Evolutionary conservation across 2,329 filamentous ascomycete genomes (phyloP).

Genomic region (Helicocarpus griseus): DNA sequence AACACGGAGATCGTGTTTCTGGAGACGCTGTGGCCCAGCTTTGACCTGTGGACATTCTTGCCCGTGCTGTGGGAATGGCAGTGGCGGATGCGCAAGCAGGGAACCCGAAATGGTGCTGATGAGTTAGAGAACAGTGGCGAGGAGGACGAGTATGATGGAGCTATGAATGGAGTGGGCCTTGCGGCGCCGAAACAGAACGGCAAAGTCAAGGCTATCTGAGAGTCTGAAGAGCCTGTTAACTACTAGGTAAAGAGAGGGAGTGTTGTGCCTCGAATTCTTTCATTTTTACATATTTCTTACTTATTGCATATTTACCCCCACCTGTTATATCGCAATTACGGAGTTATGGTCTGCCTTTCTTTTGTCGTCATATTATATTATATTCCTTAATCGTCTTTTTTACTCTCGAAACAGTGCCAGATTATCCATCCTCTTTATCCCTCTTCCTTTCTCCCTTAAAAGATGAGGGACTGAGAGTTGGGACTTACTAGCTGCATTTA

Average conservation of each 20-base stretch:
- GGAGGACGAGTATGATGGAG: neutral
- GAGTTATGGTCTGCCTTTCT: neutral
- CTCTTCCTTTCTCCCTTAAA: neutral
- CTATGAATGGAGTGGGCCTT: neutral
- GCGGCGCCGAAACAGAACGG: neutral
- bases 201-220: neutral
- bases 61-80: conserved; percentile 90
- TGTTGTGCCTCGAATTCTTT: neutral
- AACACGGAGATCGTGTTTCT: conserved; percentile 88
- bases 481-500: neutral
- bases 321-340: neutral
- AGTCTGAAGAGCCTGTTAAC: neutral
- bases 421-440: neutral
- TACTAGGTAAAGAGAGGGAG: too few species aligned
- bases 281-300: neutral
- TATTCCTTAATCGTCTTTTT: neutral
- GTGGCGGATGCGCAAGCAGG: conserved; percentile 48
- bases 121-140: neutral
- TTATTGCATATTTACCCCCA: neutral
- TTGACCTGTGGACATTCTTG: conserved; percentile 86
- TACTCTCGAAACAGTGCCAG: neutral
- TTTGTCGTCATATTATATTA: neutral
- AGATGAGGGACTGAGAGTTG: neutral
- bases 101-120: conserved; percentile 5
- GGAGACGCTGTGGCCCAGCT: conserved; percentile 89